Base-by-base conservation (phyloP, 768 basidiomycete genomes). In the Tulasnella calospora region DNA sequence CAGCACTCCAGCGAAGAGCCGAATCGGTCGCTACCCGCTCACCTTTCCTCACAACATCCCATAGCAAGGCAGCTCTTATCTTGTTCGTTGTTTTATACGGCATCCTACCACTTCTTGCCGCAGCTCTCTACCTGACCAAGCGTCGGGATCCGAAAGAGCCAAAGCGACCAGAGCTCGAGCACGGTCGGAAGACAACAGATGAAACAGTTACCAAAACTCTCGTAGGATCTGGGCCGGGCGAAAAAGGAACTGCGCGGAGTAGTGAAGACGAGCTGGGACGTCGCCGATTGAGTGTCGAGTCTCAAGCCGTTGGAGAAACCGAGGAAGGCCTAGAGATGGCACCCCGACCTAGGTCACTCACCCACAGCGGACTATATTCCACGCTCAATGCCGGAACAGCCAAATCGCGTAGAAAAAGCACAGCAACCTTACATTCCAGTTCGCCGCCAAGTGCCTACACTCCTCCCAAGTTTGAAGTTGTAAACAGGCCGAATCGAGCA, bases 61-160 rank as follows among this genome's bases (percentile, higher is more conserved):
- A 94, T 82, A 89, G 91, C 41, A 86, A 87, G 82, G 90, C 88
- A 0, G 91, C 92, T 44, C 84, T 94, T 61, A 88, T 87, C 23
- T 87, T 94, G 21, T 92, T 92, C 82, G 79, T 89, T 55, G 87
- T 86, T 51, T 84, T 94, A 30, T 94, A 93, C 76, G 79, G 70
- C 23, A n/a, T 81, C 40, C 38, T 81, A 13, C 81, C 81, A 36
- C 46, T 81, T 36, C 35, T 79, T 27, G 73, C 73, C 6, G 36
- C 80, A 35, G 51, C 55, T 8, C 75, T 76, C 8, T 38, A 33
- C 23, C 9, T 76, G 13, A 76, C 75, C 21, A 55, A 36, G 35
- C 75, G 23, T 15, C 33, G 55, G 57, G 15, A 27, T 2, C 40
- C 75, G 13, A 55, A 55, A 15, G 47, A 61, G 7, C 75, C 36